Conservation (phyloP, 306 rosid species). For the Dryas alaskensis region DNA sequence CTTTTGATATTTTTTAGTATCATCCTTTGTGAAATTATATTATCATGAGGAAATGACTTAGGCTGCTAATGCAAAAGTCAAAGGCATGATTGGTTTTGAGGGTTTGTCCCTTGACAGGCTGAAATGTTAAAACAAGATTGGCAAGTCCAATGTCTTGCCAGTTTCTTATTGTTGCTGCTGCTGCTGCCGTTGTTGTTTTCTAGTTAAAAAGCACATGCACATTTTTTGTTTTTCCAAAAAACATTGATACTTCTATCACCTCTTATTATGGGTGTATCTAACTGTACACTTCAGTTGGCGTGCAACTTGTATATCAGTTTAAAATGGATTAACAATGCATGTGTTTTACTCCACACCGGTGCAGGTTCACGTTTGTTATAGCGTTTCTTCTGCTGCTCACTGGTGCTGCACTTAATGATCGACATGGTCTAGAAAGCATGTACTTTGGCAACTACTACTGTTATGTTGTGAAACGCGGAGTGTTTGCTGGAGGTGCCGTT, state of each 20-base stretch:
- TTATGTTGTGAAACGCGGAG: slow-evolving; percentile 77
- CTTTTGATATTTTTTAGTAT: slow-evolving; percentile 11
- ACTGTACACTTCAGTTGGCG: neutral
- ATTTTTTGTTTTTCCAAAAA: neutral
- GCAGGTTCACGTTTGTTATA: slow-evolving; percentile 69
- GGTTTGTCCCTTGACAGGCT: neutral
- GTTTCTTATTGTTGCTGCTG: neutral
- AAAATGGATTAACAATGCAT: neutral
- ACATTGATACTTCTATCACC: neutral
- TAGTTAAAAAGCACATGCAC: too few species aligned
- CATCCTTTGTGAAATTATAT: neutral
- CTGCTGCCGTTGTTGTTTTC: neutral
- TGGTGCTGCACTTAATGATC: slow-evolving; percentile 65
- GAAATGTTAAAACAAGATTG: neutral
- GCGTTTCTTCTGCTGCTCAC: slow-evolving; percentile 64
- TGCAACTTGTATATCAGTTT: neutral
- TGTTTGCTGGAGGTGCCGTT: slow-evolving; percentile 63
- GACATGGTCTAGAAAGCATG: slow-evolving; percentile 41
- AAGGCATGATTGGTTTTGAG: neutral
- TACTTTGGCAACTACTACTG: slow-evolving; percentile 65
- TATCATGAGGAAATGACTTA: neutral
- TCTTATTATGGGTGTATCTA: neutral
- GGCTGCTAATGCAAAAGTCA: neutral
- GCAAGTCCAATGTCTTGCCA: neutral
- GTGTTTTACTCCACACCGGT: neutral